Conservation (phyloP, 139 green algal genomes). For the Chlamydomonas asymmetrica region DNA sequence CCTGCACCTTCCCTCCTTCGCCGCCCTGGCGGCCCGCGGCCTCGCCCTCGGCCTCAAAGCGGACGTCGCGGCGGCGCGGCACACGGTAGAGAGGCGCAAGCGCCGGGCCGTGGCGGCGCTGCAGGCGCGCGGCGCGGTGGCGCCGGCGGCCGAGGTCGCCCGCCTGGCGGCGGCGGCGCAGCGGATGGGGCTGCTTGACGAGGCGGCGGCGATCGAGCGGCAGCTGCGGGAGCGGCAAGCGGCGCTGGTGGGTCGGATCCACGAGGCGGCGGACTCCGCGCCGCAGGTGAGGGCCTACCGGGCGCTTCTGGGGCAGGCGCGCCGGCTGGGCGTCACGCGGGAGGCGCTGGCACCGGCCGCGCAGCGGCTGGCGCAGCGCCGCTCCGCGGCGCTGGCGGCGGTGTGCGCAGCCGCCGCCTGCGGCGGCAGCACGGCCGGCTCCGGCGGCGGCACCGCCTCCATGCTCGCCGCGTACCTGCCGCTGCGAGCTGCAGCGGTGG, state of each 20-base stretch:
- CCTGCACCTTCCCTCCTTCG: not conserved
- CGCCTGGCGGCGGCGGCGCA: constrained; percentile 5
- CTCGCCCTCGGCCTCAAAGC: constrained; percentile 10
- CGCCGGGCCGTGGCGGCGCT: not conserved
- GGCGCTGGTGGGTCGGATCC: not conserved
- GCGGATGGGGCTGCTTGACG: not conserved
- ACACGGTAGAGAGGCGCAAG: not conserved
- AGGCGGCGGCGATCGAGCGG: constrained; percentile 2
- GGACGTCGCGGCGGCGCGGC: constrained; percentile 6
- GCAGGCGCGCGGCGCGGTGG: not conserved
- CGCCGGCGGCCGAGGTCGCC: not conserved
- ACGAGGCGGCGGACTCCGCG: not conserved
- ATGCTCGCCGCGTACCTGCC: too few relatives aligned
- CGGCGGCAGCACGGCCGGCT: too few relatives aligned
- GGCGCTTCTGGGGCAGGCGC: not conserved
- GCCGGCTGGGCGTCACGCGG: not conserved
- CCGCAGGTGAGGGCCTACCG: not conserved
- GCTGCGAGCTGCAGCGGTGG: too few relatives aligned
- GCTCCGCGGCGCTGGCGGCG: too few relatives aligned
- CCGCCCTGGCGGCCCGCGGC: not conserved
- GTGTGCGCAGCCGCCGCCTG: too few relatives aligned
- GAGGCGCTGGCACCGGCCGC: not conserved
- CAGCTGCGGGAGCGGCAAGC: constrained; percentile 4
- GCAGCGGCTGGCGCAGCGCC: not conserved
- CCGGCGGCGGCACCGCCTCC: too few relatives aligned